Evolutionary conservation across 1,284 basidiomycete species (phyloP).

Genomic region (Neolentinus lepideus): DNA sequence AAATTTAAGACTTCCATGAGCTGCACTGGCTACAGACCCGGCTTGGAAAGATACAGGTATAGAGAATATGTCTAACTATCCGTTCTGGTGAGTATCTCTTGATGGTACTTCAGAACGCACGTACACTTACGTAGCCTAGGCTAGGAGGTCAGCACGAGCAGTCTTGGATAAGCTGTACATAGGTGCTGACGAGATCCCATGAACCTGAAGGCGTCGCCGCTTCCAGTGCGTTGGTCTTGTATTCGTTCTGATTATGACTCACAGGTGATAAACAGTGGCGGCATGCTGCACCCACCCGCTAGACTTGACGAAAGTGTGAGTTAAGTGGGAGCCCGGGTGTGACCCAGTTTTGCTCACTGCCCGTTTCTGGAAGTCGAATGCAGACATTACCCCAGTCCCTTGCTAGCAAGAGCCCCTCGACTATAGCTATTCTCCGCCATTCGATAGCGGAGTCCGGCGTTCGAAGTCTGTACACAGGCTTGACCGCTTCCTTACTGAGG

Average conservation of each 20-base stretch:
- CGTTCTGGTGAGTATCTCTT: slow-evolving; percentile 49
- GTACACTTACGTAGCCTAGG: slow-evolving; percentile 33
- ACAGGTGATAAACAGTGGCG: slow-evolving; percentile 53
- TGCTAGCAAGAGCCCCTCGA: slow-evolving; percentile 42
- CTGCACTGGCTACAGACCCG: not conserved
- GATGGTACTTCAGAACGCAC: slow-evolving; percentile 5
- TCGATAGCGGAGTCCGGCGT: slow-evolving; percentile 59
- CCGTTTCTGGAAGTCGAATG: slow-evolving; percentile 51
- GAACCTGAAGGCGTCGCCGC: slow-evolving; percentile 56
- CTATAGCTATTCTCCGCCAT: slow-evolving; percentile 45
- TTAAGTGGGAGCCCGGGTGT: not conserved
- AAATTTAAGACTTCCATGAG: not conserved
- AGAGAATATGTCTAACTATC: slow-evolving; percentile 32
- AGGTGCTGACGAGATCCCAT: not conserved
- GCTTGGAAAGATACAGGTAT: not conserved
- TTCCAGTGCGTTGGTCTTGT: slow-evolving; percentile 47
- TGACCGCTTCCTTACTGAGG: slow-evolving; percentile 79
- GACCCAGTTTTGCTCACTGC: not conserved
- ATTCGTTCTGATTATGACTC: slow-evolving; percentile 5
- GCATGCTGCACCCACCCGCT: slow-evolving; percentile 82
- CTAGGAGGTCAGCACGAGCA: slow-evolving; percentile 53
- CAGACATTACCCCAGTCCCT: slow-evolving; percentile 51
- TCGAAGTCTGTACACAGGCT: slow-evolving; percentile 73
- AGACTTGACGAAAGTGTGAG: slow-evolving; percentile 83
- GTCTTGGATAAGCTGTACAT: slow-evolving; percentile 1